phyloP scores from a whole-genome alignment of 768 basidiomycete genomes.

The Paxillus involutus region DNA sequence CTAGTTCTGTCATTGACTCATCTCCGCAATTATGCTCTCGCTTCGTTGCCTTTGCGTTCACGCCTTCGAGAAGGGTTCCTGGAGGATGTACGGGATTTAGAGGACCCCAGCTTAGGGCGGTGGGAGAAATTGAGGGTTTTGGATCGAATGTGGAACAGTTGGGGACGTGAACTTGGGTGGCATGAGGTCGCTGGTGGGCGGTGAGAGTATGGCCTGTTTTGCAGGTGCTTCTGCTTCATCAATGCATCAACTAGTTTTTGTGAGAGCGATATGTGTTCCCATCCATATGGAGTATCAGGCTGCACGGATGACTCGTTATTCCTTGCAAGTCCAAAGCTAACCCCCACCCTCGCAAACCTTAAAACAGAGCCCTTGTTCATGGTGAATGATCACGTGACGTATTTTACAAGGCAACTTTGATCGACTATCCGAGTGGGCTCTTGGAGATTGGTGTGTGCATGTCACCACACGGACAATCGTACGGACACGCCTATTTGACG shows the following conservation, averaged over 20 bases:
- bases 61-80: constrained; percentile 76
- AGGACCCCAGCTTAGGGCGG: constrained; percentile 66
- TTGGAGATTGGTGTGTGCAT: constrained; percentile 2
- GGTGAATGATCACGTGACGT: too few relatives aligned
- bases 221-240: too few relatives aligned
- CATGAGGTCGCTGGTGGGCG: constrained; percentile 24
- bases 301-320: too few relatives aligned
- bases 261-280: too few relatives aligned
- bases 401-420: too few relatives aligned
- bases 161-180: constrained; percentile 75
- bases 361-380: too few relatives aligned
- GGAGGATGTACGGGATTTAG: constrained; percentile 81
- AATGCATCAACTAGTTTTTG: too few relatives aligned
- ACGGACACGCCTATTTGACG: constrained; percentile 66
- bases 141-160: constrained; percentile 87
- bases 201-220: constrained; percentile 4
- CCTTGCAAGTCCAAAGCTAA: too few relatives aligned
- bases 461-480: constrained; percentile 9
- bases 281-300: too few relatives aligned
- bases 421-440: too few relatives aligned
- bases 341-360: too few relatives aligned
- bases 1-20: constrained; percentile 69
- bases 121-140: constrained; percentile 76
- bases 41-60: constrained; percentile 54
- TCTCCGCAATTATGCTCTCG: constrained; percentile 64